Conservation (phyloP, 768 basidiomycete species). For the Panaeolus cyanescens region DNA sequence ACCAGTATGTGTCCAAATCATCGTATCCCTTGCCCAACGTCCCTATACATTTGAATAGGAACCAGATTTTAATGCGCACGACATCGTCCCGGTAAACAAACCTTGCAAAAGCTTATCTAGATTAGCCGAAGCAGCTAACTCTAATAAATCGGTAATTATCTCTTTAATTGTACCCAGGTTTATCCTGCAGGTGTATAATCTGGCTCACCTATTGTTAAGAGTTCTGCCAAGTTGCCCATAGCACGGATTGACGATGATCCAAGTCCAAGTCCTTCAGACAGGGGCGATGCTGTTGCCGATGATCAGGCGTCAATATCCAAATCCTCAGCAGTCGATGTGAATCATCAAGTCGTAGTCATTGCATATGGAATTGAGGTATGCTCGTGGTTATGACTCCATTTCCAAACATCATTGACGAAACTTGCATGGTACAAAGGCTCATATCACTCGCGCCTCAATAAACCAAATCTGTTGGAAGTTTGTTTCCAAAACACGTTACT, state of each 20-base stretch:
- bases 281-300: not conserved
- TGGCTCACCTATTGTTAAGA: constrained; percentile 2
- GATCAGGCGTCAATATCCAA: not conserved
- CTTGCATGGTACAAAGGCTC: constrained; percentile 21
- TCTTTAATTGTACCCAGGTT: not conserved
- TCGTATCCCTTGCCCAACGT: not conserved
- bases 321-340: not conserved
- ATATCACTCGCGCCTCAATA: constrained; percentile 23
- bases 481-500: constrained; percentile 18
- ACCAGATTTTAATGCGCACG: not conserved
- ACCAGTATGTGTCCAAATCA: not conserved
- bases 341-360: not conserved
- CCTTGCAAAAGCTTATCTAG: not conserved
- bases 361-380: not conserved
- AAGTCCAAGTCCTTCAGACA: not conserved
- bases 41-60: not conserved
- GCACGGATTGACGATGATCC: not conserved
- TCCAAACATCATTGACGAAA: not conserved
- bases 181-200: not conserved
- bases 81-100: not conserved
- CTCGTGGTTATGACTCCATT: not conserved
- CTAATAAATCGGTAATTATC: not conserved
- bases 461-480: constrained; percentile 34
- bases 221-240: not conserved
- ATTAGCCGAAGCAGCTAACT: not conserved